These are phyloP conservation scores for Brettanomyces sp. DNA, from an alignment of 805 yeast genomes.

Conservation along the genomic window DNA sequence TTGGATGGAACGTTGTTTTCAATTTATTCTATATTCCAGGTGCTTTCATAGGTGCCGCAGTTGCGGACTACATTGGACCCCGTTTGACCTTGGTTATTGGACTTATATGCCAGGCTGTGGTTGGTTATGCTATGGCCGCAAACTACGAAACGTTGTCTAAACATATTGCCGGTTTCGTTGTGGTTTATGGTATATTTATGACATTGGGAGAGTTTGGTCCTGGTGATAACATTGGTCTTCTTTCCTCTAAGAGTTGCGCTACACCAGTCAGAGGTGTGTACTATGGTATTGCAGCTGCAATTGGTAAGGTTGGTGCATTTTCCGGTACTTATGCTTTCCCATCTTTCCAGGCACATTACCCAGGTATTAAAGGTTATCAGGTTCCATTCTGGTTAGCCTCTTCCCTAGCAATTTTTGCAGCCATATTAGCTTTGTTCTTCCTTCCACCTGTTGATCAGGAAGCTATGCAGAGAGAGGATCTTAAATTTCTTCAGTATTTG, in stretches of 20 bases:
- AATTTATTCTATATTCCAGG: conserved; percentile 89
- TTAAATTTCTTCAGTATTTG: conserved; percentile 58
- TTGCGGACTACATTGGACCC: conserved; percentile 89
- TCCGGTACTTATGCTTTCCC: conserved; percentile 88
- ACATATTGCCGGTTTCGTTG: conserved; percentile 70
- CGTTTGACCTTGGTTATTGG: conserved; percentile 68
- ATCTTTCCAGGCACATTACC: conserved; percentile 51
- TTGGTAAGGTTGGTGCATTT: conserved; percentile 89
- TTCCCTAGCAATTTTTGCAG: conserved; percentile 65
- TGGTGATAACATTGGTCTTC: conserved; percentile 83
- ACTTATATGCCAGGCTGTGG: conserved; percentile 58
- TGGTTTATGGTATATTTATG: conserved; percentile 79
- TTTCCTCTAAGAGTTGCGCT: conserved; percentile 80
- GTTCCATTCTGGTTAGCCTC: conserved; percentile 81
- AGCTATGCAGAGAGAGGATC: conserved; percentile 73
- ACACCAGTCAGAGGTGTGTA: conserved; percentile 86
- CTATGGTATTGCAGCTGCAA: conserved; percentile 85
- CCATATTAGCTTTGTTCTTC: conserved; percentile 55
- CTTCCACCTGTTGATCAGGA: conserved; percentile 80
- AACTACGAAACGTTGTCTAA: conserved; percentile 43
- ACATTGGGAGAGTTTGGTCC: conserved; percentile 91
- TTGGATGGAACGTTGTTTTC: conserved; percentile 89
- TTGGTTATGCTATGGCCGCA: conserved; percentile 83
- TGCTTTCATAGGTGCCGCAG: conserved; percentile 73
- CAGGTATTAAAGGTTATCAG: conserved; percentile 54